Percentiles rank a stretch among this genome's conserved stretches.
Conservation (phyloP, 345 rosid genomes). For the Syzygium oleosum region DNA sequence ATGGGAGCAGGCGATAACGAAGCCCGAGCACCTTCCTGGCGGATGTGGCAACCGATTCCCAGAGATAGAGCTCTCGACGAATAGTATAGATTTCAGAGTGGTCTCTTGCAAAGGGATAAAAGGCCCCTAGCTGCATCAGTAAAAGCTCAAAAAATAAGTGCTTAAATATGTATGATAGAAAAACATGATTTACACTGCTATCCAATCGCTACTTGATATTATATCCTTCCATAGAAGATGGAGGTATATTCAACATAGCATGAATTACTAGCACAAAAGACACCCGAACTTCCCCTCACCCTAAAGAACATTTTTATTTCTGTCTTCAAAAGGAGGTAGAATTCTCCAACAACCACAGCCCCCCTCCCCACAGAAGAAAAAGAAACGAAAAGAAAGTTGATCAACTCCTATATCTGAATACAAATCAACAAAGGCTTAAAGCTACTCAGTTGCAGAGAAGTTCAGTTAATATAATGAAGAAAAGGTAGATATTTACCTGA, state of each 20-base stretch:
- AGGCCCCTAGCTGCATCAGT: conserved; percentile 57
- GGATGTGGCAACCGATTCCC: conserved; percentile 67
- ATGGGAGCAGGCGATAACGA: conserved; percentile 58
- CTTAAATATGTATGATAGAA: rapidly evolving
- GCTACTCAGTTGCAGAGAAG: background rate
- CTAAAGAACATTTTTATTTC: background rate
- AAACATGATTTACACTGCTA: background rate
- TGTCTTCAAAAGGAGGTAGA: background rate
- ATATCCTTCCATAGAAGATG: background rate
- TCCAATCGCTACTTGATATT: background rate
- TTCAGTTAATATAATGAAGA: background rate
- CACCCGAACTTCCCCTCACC: background rate
- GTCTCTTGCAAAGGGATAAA: conserved; percentile 79
- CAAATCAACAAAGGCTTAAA: background rate
- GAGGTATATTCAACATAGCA: background rate
- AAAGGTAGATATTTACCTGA: conserved; percentile 27
- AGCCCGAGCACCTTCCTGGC: conserved; percentile 64
- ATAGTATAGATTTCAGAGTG: conserved; percentile 21
- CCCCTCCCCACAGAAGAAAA: too few species aligned
- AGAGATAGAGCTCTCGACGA: conserved; percentile 63
- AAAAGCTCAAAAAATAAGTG: background rate
- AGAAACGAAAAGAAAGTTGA: background rate
- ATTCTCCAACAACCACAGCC: too few species aligned
- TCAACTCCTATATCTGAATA: background rate
- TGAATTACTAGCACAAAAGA: background rate